Percentiles rank a stretch among this genome's conserved stretches.
Conservation (phyloP, 1,284 basidiomycete genomes). For the Puccinia triticina region DNA sequence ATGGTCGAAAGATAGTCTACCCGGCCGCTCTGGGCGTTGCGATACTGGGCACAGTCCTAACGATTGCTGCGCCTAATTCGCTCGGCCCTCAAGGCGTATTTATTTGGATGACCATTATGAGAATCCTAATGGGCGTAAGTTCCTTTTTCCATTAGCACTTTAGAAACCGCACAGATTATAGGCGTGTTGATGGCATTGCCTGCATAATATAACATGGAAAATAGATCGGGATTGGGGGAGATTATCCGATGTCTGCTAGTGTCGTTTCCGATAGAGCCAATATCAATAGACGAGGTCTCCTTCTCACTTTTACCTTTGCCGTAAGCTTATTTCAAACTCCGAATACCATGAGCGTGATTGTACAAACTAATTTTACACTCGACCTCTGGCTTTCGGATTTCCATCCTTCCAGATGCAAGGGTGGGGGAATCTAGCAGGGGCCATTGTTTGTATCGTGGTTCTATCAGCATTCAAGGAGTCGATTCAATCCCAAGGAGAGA, state of each 20-base stretch:
- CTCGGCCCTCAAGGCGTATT: slow-evolving; percentile 14
- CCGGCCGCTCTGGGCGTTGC: slow-evolving; percentile 3
- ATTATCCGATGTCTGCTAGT: slow-evolving; percentile 44
- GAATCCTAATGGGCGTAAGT: slow-evolving; percentile 31
- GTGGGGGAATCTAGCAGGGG: slow-evolving; percentile 26
- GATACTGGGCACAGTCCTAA: slow-evolving; percentile 10
- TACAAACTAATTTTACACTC: neutral
- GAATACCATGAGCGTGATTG: neutral
- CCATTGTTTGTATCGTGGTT: slow-evolving; percentile 8
- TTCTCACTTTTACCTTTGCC: slow-evolving; percentile 32
- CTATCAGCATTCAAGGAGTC: neutral
- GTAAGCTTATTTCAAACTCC: neutral
- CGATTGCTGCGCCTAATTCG: slow-evolving; percentile 11
- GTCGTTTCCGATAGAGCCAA: slow-evolving; percentile 28
- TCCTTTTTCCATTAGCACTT: neutral
- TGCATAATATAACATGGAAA: too few species aligned
- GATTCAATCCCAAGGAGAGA: slow-evolving; percentile 6
- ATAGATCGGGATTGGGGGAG: slow-evolving; percentile 35
- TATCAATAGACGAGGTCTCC: slow-evolving; percentile 7
- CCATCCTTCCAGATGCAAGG: slow-evolving; percentile 24
- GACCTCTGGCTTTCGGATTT: neutral
- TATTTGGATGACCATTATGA: slow-evolving; percentile 23
- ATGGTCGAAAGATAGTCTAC: slow-evolving; percentile 24
- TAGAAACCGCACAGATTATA: neutral
- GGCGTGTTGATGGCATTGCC: too few species aligned